Percentiles rank a stretch among this genome's conserved stretches.
phyloP scores from a whole-genome alignment of 2,329 filamentous ascomycete species.

The Scedosporium aurantiacum region DNA sequence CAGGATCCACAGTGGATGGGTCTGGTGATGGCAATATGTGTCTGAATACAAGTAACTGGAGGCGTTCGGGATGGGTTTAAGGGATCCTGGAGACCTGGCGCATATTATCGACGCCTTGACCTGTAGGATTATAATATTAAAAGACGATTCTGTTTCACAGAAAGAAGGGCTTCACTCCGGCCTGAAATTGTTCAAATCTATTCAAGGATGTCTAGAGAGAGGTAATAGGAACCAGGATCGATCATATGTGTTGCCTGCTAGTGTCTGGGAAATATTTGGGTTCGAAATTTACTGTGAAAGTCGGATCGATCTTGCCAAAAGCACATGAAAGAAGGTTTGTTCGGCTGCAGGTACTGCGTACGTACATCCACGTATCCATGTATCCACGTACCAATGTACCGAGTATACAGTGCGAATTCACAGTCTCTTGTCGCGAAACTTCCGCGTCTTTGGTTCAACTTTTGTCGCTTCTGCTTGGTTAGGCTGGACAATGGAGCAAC shows the following conservation, averaged over 20 bases:
- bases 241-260: too few species aligned
- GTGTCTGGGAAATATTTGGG: background rate
- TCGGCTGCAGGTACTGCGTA: background rate
- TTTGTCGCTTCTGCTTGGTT: background rate
- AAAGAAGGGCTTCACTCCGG: background rate
- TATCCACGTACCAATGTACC: too few species aligned
- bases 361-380: too few species aligned
- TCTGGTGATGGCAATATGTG: too few species aligned
- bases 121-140: constrained; percentile 2
- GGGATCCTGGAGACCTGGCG: too few species aligned
- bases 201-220: too few species aligned
- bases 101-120: background rate
- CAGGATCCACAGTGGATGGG: too few species aligned
- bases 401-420: too few species aligned
- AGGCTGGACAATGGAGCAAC: background rate
- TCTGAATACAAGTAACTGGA: too few species aligned
- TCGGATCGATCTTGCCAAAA: background rate
- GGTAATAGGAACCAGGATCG: too few species aligned
- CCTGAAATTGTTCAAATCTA: background rate
- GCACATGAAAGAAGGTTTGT: background rate
- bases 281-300: too few species aligned
- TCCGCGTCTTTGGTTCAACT: constrained; percentile 9
- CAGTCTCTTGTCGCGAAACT: constrained; percentile 7
- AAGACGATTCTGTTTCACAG: background rate
- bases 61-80: too few species aligned